Conservation (phyloP, 1,139 yeast genomes). For the Zhuliangozyma blackwelliae region DNA sequence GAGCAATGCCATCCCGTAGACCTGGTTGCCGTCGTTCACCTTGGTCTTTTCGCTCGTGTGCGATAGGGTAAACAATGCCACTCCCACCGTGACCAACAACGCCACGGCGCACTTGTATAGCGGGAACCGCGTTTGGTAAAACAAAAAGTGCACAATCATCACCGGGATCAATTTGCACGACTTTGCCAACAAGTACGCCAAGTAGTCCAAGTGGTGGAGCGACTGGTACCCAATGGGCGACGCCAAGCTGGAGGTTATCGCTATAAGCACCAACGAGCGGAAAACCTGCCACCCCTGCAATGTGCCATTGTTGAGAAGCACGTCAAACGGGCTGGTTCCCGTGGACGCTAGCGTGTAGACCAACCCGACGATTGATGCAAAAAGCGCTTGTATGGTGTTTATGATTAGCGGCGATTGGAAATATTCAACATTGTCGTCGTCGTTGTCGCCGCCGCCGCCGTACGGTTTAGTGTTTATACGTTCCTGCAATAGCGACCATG, state of each 20-base stretch:
- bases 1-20: conserved; percentile 59
- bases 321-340: conserved; percentile 21
- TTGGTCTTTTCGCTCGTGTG: conserved; percentile 17
- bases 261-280: conserved; percentile 54
- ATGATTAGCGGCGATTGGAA: conserved; percentile 77
- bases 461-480: conserved; percentile 78
- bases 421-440: conserved; percentile 18
- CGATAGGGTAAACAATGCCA: conserved; percentile 65
- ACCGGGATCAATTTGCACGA: conserved; percentile 93
- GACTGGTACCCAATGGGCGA: conserved; percentile 78
- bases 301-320: conserved; percentile 24
- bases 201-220: conserved; percentile 76
- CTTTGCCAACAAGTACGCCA: conserved; percentile 81
- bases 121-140: conserved; percentile 74
- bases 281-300: conserved; percentile 17
- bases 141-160: conserved; percentile 71
- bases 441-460: conserved; percentile 33
- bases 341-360: conserved; percentile 39
- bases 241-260: conserved; percentile 75
- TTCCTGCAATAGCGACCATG: conserved; percentile 93
- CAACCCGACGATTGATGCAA: conserved; percentile 69
- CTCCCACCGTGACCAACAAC: conserved; percentile 71
- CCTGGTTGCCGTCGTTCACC: conserved; percentile 37
- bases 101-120: conserved; percentile 76
- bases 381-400: conserved; percentile 66